These are phyloP conservation scores for Penicillium manginii DNA, from an alignment of 495 filamentous ascomycete genomes.

Conservation along the genomic window DNA sequence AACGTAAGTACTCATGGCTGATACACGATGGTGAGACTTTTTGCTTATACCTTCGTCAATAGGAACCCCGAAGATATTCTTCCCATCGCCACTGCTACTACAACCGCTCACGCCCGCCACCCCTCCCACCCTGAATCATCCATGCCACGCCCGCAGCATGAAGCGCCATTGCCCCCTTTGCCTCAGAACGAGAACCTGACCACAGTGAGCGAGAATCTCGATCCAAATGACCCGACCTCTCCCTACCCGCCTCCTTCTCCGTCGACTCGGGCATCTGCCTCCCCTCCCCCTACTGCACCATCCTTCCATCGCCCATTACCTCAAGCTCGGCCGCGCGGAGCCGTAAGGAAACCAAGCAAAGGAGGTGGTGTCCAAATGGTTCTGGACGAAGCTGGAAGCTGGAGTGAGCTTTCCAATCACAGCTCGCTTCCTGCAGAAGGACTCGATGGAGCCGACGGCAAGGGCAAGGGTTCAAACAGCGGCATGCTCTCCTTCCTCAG, in stretches of 20 bases:
- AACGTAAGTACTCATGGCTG: conserved; percentile 29
- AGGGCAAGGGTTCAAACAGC: conserved; percentile 56
- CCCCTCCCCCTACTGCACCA: conserved; percentile 36
- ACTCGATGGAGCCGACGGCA: conserved; percentile 46
- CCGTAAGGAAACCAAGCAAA: conserved; percentile 66
- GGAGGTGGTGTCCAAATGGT: conserved; percentile 90
- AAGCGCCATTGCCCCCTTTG: conserved; percentile 29
- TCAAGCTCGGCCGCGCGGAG: conserved; percentile 34
- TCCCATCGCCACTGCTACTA: conserved; percentile 31
- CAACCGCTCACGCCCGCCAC: conserved; percentile 39
- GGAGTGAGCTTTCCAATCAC: conserved; percentile 85
- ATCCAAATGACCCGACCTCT: conserved; percentile 33
- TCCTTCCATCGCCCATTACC: conserved; percentile 45
- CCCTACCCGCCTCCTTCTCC: conserved; percentile 30
- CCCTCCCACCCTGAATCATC: conserved; percentile 45
- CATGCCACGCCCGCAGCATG: conserved; percentile 29
- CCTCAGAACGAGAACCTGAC: conserved; percentile 31
- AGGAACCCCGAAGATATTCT: conserved; percentile 51
- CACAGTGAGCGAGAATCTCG: conserved; percentile 33
- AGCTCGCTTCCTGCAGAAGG: conserved; percentile 73
- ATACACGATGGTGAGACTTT: not conserved
- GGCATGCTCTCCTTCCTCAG: conserved; percentile 90
- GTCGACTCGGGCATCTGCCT: conserved; percentile 24
- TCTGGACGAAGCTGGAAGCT: conserved; percentile 82
- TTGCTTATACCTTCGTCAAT: conserved; percentile 13